Conservation (phyloP, 1,139 yeast species). For the Hansenula sp. region DNA sequence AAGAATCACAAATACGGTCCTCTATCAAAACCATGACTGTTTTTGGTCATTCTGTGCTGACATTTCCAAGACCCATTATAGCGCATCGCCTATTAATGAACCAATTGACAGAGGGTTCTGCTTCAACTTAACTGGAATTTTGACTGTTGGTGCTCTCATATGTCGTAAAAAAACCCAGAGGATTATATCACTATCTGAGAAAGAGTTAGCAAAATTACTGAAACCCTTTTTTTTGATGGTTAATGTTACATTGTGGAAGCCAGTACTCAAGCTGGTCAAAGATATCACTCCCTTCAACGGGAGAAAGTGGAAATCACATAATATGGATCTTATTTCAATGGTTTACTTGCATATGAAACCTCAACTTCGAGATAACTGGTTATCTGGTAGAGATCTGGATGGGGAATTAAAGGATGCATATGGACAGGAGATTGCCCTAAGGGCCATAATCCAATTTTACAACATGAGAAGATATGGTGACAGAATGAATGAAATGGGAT, state of each 20-base stretch:
- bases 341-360: conserved; percentile 76
- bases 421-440: conserved; percentile 81
- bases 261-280: conserved; percentile 70
- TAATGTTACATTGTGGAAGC: conserved; percentile 60
- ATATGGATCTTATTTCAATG: conserved; percentile 90
- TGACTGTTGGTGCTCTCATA: conserved; percentile 41
- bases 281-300: conserved; percentile 89
- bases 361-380: conserved; percentile 75
- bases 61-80: conserved; percentile 5
- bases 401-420: conserved; percentile 73
- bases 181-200: conserved; percentile 49
- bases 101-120: conserved; percentile 31
- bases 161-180: conserved; percentile 49
- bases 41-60: conserved; percentile 38
- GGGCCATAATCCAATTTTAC: conserved; percentile 79
- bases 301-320: conserved; percentile 87
- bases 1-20: conserved; percentile 34
- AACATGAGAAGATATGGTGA: conserved; percentile 55
- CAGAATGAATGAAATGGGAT: conserved; percentile 55
- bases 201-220: conserved; percentile 50
- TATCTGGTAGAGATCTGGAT: conserved; percentile 78
- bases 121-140: conserved; percentile 40
- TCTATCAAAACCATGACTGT: conserved; percentile 37
- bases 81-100: not conserved
- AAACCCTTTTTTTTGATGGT: conserved; percentile 40